Base-by-base conservation (phyloP, 768 basidiomycete species). In the Lentinus tigrinus region DNA sequence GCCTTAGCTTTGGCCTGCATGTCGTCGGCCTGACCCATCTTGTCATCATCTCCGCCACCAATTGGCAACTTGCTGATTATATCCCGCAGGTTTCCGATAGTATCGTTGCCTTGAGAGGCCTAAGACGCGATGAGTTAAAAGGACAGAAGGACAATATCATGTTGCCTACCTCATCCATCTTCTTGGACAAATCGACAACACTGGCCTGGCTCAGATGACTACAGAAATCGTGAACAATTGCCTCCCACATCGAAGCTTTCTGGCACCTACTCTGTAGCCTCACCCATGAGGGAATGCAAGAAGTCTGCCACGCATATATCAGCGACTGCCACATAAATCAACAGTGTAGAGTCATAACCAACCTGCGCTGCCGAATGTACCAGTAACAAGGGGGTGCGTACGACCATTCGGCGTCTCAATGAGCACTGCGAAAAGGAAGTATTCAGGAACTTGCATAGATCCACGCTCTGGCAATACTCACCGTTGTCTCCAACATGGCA, bases 401-500 rank as follows among this genome's bases (percentile, higher is more conserved):
- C 70, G 72, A 9, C 84, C 84, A 54, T 74, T 77, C 17, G 84
- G 84, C 0, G 84, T 83, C 44, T 84, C 71, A 47, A 85, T 74
- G 21, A 64, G 51, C 8, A 71, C 67, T 65, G 40, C 27, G 4
- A 47, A 5, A 3, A 14, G 28, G 17, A 4, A 16, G 17, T n/a
- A 49, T 11, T 67, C 43, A 63, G 52, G 38, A 50, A 16, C 7
- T 40, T 42, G 28, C 16, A 31, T 10, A 8, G 21, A 6, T 16
- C 24, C 16, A 37, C 11, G 11, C 31, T 7, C 31, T 31, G 31
- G 7, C n/a, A n/a, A 31, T 11, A 52, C 47, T 51, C 56, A 77
- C 81, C 81, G 59, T 78, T 76, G 42, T 87, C 83, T 14, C 91
- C 90, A 47, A 93, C 89, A 70, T 93, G 90, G 57, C 85, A 85